These are phyloP conservation scores for Chlorella sorokiniana DNA, from an alignment of 139 green algal genomes.

Conservation along the genomic window DNA sequence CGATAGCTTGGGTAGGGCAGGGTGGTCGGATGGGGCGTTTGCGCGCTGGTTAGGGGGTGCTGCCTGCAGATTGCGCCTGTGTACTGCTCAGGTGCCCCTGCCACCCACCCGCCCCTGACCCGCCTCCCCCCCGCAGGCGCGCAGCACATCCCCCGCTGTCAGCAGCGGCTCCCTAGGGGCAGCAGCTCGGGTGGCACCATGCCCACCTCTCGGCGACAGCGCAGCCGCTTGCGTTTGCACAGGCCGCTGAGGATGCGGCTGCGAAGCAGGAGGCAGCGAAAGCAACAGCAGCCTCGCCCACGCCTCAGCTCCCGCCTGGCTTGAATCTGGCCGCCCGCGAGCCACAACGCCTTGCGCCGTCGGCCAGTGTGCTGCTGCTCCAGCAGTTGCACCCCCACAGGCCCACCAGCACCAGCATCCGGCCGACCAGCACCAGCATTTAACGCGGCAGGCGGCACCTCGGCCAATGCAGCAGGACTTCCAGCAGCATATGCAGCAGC, in stretches of 20 bases:
- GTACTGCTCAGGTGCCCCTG: not conserved
- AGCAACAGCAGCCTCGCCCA: not conserved
- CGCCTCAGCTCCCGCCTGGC: constrained; percentile 8
- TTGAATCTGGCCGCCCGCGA: not conserved
- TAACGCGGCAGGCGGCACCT: not conserved
- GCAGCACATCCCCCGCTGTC: constrained; percentile 6
- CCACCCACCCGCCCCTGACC: not conserved
- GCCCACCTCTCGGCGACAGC: constrained; percentile 9
- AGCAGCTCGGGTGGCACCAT: not conserved
- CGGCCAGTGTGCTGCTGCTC: not conserved
- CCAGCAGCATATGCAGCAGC: constrained; percentile 3
- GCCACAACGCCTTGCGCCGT: not conserved
- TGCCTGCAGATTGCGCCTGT: not conserved
- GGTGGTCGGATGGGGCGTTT: no score
- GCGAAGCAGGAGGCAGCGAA: not conserved
- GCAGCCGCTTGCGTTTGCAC: constrained; percentile 52
- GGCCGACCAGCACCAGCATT: not conserved
- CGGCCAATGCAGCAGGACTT: not conserved
- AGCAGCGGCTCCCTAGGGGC: not conserved
- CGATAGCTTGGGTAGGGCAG: no score
- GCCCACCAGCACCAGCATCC: not conserved
- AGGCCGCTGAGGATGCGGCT: constrained; percentile 37
- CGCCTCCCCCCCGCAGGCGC: not conserved
- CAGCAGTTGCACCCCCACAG: no score
- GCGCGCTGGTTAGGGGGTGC: no score